These are phyloP conservation scores for Zasmidium citrigriseum DNA, from an alignment of 2,329 filamentous ascomycete genomes.

Conservation along the genomic window DNA sequence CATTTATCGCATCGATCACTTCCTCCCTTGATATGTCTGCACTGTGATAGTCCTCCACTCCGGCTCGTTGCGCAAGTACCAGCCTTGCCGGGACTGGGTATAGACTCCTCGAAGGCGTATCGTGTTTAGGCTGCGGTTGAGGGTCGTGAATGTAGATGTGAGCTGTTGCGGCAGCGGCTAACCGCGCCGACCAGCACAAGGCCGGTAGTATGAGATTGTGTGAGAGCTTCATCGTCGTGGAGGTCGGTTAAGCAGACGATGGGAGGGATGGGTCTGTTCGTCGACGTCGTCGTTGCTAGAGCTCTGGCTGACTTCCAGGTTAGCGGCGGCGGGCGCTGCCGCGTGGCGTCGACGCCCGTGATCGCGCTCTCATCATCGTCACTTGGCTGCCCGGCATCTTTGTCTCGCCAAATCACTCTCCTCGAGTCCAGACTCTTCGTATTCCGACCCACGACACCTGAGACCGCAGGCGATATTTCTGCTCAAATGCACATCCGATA, in stretches of 20 bases:
- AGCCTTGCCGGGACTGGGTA: conserved; percentile 49
- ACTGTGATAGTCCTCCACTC: conserved; percentile 51
- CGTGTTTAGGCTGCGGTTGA: conserved; percentile 25
- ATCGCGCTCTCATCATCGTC: not conserved
- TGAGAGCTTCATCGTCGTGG: conserved; percentile 48
- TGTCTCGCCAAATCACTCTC: not conserved
- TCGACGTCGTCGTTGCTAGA: not conserved
- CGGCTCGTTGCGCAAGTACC: conserved; percentile 53
- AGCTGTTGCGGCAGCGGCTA: conserved; percentile 33
- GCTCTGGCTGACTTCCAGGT: not conserved
- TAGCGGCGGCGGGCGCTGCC: too few species aligned
- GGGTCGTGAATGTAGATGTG: conserved; percentile 42
- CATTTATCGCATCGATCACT: conserved; percentile 49
- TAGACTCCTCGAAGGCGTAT: conserved; percentile 37
- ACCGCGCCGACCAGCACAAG: conserved; percentile 37
- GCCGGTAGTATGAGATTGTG: conserved; percentile 42
- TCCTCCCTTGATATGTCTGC: conserved; percentile 43
- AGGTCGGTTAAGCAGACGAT: conserved; percentile 3
- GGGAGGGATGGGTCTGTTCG: not conserved
- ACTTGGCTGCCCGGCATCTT: not conserved
- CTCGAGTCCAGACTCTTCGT: not conserved
- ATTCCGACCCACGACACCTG: not conserved
- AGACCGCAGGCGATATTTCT: not conserved
- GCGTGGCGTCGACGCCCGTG: not conserved
- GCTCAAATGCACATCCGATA: not conserved